These are phyloP conservation scores for Arabis alpina DNA, from an alignment of 345 rosid genomes.

Conservation along the genomic window DNA sequence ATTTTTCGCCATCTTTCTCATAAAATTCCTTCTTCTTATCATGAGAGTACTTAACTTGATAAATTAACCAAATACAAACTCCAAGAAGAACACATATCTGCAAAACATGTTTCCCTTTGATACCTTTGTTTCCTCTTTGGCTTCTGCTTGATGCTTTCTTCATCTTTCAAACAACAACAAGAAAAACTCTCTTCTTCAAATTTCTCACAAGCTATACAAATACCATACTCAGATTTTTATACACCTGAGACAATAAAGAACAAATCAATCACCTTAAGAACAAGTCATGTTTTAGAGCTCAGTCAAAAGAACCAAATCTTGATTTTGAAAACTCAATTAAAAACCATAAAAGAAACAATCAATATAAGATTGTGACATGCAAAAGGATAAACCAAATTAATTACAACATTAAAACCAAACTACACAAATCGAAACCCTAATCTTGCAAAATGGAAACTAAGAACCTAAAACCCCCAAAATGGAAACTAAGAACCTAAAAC, in stretches of 20 bases:
- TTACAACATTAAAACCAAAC: constrained; percentile 6
- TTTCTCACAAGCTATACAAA: constrained; percentile 35
- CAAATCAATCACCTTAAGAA: constrained; percentile 11
- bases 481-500: constrained; percentile 15
- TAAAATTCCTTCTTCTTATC: constrained; percentile 81
- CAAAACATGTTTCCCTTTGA: constrained; percentile 66
- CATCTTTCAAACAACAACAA: constrained; percentile 42
- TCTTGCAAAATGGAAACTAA: constrained; percentile 13
- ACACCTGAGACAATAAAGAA: constrained; percentile 18
- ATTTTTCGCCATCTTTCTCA: constrained; percentile 52
- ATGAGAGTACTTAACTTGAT: constrained; percentile 89
- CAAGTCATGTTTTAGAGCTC: not conserved
- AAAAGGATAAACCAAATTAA: constrained; percentile 26
- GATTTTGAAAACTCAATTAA: not conserved
- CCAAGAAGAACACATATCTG: constrained; percentile 82
- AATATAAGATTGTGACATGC: constrained; percentile 37
- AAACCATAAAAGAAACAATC: constrained; percentile 3
- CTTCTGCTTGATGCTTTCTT: constrained; percentile 68
- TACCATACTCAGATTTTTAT: not conserved
- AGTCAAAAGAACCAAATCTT: constrained; percentile 1
- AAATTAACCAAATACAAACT: constrained; percentile 84
- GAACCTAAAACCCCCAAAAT: constrained; percentile 24
- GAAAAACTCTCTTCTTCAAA: not conserved
- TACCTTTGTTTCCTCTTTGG: constrained; percentile 70
- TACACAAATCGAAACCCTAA: constrained; percentile 9